Base-by-base conservation (phyloP, 2,329 filamentous ascomycete species). In the Clarireedia homoeocarpa region DNA sequence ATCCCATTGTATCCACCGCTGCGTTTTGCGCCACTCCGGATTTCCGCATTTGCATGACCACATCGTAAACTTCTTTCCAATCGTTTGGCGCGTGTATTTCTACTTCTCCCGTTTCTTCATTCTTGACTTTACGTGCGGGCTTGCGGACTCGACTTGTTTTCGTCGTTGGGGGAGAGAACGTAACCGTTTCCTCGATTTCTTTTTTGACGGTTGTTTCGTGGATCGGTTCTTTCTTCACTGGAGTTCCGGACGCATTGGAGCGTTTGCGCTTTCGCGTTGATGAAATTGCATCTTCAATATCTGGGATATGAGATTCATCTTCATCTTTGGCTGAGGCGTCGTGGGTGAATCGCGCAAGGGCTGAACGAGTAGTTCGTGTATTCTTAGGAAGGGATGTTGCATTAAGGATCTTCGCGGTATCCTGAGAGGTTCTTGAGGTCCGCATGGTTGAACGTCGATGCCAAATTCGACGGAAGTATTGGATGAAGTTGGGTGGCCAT, bases 1-100 rank as follows among this genome's bases (percentile, higher is more conserved):
- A 57, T 17, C 50, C 55, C 91, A 97, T 96, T 0, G 92, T 97
- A 71, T 99, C 94, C 10, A 99, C 94, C 0, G 92, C 88, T 0
- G 94, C 94, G 80, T 87, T 72, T 75, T 80, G 69, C 69, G 87
- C 73, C 6, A 78, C 78, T 3, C 77, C 78, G 0, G 73, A 69
- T 4, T 72, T 70, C 2, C 83, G 85, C 91, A 97, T 96, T 66
- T 82, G 79, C 66, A 86, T 85, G 46, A 95, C 87, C 0, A 82
- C 74, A 36, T 78, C 73, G 72, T 96, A 99, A 56, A 96, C 83
- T 56, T 84, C 80, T 60, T 90, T 83, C 94, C 94, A 96, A 69
- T 91, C 84, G 0, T 83, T 77, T 0, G 91, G 91, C 1, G 90
- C 82, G n/a, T 72, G 69, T 26, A 74, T 68, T 17, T 66, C 70